Evolutionary conservation across 2,329 filamentous ascomycete species (phyloP), one percentile per base, ranked within the genome.

Genomic region (Ceratocystiopsis minuta): DNA sequence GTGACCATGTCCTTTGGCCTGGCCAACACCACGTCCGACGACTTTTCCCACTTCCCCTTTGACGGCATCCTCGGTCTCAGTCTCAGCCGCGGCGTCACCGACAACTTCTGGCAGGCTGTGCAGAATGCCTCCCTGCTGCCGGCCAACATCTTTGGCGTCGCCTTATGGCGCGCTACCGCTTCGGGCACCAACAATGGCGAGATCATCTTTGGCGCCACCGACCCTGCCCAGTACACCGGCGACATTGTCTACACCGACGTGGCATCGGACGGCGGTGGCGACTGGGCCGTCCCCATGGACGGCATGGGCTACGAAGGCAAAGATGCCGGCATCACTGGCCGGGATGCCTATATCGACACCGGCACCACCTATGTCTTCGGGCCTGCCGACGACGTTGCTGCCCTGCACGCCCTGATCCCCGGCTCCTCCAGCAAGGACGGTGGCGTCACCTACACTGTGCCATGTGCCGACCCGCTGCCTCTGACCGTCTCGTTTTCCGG

Each of bases 31-130:
- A 81, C 81, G 2, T 85, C 82, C 1, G 60, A 73, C 40, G 77
- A 90, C 48, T 93, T 94, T 56, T 60, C 64, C 24, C 69, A 71
- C 41, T 93, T 88, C 51, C 80, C 83, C 2, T 86, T 93, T 58
- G 86, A 94, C 55, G 86, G 86, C 18, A 92, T 94, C 39, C 62
- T 94, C 3, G 86, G 85, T 4, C 61, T 93, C 18, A 80, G 81
- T 15, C 75, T 78, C 51, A 69, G 68, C 46, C 62, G 66, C 12
- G 70, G 69, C 3, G 64, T 62, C 33, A 68, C 70, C 6, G 71
- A 80, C 16, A 82, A 76, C 37, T 77, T 90, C 50, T 65, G 90
- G 55, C 65, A 78, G 34, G 61, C 68, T 2, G 59, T 92, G 37
- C 62, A 65, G 15, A 52, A 67, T 2, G 64, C 69, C n/a, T 66